Evolutionary conservation across 2,329 filamentous ascomycete genomes (phyloP), one percentile per base, ranked within the genome.

Genomic region (Raffaelea albimanens): DNA sequence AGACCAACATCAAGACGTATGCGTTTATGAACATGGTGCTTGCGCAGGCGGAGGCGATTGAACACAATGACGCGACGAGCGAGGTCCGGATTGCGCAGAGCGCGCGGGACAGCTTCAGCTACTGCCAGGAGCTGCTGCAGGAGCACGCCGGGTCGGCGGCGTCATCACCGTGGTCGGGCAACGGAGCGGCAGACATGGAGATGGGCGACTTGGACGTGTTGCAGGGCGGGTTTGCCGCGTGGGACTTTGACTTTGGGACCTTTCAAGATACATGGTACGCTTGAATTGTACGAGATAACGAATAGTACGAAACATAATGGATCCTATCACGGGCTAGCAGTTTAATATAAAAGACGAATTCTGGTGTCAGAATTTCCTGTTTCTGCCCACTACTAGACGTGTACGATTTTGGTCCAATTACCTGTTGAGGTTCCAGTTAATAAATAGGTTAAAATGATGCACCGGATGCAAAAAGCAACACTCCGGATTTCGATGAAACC

Each of bases 1-100:
- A 72, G 51, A 71, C 67, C 2, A 72, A 71, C 20, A 61, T 71
- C 43, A 72, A 72, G 55, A 58, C 54, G 1, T 63, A 67, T 36
- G 57, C 71, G 52, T 68, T 71, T 42, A 47, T 67, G 2, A 56
- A 51, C 8, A 66, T 69, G 56, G 58, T 67, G 2, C 43, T 68
- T 9, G 67, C 63, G 0, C 65, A 72, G 46, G 58, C 65, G 1
- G 63, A 68, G 44, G 64, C 65, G 3, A 54, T 59, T 3, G 62
- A 66, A 33, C 49, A 9, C 31, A 19, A 43, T 5, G 59, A 55
- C 5, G 31, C 19, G 13, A 19, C 56, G 8, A 51, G 49, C 22
- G 61, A 66, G 33, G 29, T 55, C 10, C 49, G 46, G 5, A 57
- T 68, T 42, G 59, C 59, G 2, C 50, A 57, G 29, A 56, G 53